phyloP scores from a whole-genome alignment of 164 flowering plant species.

The Houttuynia cordata region DNA sequence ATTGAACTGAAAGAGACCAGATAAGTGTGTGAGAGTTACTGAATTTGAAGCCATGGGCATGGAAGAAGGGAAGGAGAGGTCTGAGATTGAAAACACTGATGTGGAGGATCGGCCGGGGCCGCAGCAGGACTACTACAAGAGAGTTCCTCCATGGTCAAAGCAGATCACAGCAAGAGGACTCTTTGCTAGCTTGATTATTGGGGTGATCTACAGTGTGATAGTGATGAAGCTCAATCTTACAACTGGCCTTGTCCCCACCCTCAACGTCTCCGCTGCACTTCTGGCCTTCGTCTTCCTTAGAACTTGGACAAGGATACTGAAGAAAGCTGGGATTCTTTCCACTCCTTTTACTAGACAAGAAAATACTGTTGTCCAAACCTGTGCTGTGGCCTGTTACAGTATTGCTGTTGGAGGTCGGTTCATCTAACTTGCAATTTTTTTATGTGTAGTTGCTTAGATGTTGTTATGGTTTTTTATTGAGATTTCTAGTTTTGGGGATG shows the following conservation, averaged over 20 bases:
- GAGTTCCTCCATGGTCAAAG: slow-evolving; percentile 54
- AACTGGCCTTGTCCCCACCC: slow-evolving; percentile 70
- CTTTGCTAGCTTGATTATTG: slow-evolving; percentile 58
- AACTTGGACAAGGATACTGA: slow-evolving; percentile 58
- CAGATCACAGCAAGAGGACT: slow-evolving; percentile 73
- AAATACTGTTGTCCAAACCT: slow-evolving; percentile 89
- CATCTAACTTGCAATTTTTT: not conserved
- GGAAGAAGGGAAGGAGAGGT: slow-evolving; percentile 17
- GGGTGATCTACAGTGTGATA: slow-evolving; percentile 60
- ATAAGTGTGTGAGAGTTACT: too few species aligned
- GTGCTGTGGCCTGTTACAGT: slow-evolving; percentile 87
- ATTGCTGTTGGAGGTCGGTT: slow-evolving; percentile 66
- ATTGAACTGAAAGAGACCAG: not conserved
- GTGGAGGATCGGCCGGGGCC: slow-evolving; percentile 14
- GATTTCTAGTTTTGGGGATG: not conserved
- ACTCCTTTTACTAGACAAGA: slow-evolving; percentile 80
- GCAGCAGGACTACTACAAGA: slow-evolving; percentile 10
- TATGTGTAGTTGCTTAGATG: not conserved
- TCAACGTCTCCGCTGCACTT: slow-evolving; percentile 88
- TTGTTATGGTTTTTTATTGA: not conserved
- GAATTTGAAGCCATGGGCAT: slow-evolving; percentile 9
- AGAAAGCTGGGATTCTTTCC: slow-evolving; percentile 35
- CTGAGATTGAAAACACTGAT: slow-evolving; percentile 16
- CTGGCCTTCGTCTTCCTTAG: slow-evolving; percentile 66
- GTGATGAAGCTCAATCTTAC: slow-evolving; percentile 80